Base-by-base conservation (phyloP, 2,329 filamentous ascomycete genomes). In the Paecilomyces formosus region DNA sequence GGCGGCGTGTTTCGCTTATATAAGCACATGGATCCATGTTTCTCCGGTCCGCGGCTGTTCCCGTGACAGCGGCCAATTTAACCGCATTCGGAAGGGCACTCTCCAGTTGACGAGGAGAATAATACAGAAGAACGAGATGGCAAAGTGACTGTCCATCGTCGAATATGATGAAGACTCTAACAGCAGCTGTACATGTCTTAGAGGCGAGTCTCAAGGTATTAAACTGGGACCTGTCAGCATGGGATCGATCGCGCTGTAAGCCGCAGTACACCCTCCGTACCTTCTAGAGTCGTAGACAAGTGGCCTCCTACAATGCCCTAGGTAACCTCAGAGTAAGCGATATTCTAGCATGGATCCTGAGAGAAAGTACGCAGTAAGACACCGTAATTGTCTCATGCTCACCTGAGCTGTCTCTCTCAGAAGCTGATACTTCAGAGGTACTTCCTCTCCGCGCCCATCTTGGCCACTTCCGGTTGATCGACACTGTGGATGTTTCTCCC, bases 1-100 rank as follows among this genome's bases (percentile, higher is more conserved):
- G 56, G 54, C 57, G 57, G 54, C 26, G 59, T 58, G 21, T 55
- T 18, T 28, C 18, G 52, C 55, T 63, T 66, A 64, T 51, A 55
- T 65, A 57, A 64, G 26, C 55, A 8, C 11, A 1, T 39, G 55
- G 28, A 15, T 1, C 26, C n/a, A 56, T 8, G 21, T 56, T 66
- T 22, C 53, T 62, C 60, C 63, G 9, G 18, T 18, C 39, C 39
- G 39, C 18, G 2, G n/a, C 15, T n/a, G 21, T 13, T 21, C 50
- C 26, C 21, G 50, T 26, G 21, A 24, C 22, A 24, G 50, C 30
- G 21, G 4, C 21, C 21, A 28, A 12, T 52, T 28, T 52, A 52
- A 28, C 50, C 50, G 50, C 50, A 52, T 52, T 11, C 50, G 50
- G 50, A 24, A 1, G 21, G 21, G 1, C 6, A 6, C 24, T 26